Base-by-base conservation (phyloP, 1,139 yeast genomes). In the Debaryomycetaceae sp. region DNA sequence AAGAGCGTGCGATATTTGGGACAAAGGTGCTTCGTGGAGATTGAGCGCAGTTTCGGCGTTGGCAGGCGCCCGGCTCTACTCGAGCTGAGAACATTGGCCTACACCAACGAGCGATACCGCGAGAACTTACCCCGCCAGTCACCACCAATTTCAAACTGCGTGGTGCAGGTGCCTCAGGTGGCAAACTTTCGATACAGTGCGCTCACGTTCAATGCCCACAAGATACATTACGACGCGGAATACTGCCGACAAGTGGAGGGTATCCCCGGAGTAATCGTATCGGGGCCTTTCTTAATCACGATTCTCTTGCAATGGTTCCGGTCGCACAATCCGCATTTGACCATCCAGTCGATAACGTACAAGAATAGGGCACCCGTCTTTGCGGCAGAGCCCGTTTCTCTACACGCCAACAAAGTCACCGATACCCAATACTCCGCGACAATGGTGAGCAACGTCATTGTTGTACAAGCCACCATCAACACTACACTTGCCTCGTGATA, bases 251-350 rank as follows among this genome's bases (percentile, higher is more conserved):
- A 50, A 1, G 46, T 48, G 2, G 97, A 91, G 46, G 68, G 73
- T 0, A 71, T 85, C 30, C 77, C 80, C 0, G 65, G 65, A 23
- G 50, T 78, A 1, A 58, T 91, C 0, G 81, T 83, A 0, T 96
- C 84, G 27, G 98, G 96, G 0, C 96, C 97, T 0, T 61, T 88
- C 30, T 61, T 82, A 40, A 71, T 83, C 1, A 76, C 83, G 2
- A 42, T 83, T 26, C 41, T 75, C 12, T 49, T 83, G 26, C 70
- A 72, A 35, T 79, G 75, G 71, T 63, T 71, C 42, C 48, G 43
- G 10, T 32, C 36, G 4, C 23, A 36, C 3, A 30, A 40, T 30
- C 53, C 57, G 1, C 38, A 39, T 2, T 14, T 40, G 2, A 15
- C 28, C 0, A 44, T 65, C 2, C 42, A 41, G 19, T 34, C 39